Evolutionary conservation across 1,139 yeast genomes (phyloP), one percentile per base, ranked within the genome.

Genomic region (Lodderomyces oxycetoniae): DNA sequence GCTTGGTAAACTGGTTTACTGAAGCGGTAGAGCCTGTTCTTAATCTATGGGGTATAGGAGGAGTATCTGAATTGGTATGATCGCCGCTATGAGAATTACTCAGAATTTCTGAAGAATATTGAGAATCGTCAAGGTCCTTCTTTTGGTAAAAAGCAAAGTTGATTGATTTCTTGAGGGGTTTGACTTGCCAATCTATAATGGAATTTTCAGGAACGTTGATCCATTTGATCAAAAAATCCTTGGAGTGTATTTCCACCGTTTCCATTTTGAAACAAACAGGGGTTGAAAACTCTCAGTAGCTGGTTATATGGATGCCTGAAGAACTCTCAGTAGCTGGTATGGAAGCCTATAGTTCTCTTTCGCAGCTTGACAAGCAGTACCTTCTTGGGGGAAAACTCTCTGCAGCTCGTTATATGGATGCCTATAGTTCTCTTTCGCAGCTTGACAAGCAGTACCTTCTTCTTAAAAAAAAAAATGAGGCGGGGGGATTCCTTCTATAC

Each of bases 171-270:
- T 84, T 88, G 49, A 81, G 56, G 2, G 97, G 96, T 49, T 80
- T 83, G 32, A 87, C 71, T 51, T 82, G 89, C 83, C 93, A 91
- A 43, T 75, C 76, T 30, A 89, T 72, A 16, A 71, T 58, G 20
- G 81, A 74, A 40, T 77, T 73, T 29, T 77, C 81, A 0, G 85
- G 81, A 6, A 82, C 86, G 43, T 79, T 74, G 40, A 88, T 78
- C 97, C 97, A 91, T 49, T 89, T 86, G 50, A 89, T 84, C 45
- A 88, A 74, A 52, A 85, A 89, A 40, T 91, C 84, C 54, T 86
- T 84, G 35, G 94, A 81, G 49, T 89, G 95, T 28, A 91, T 77
- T 57, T 89, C 96, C 38, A 91, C 71, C 2, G 89, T 79, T 57
- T 88, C 96, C 47, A 44, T 44, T 12, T 12, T 16, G 13, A 17